These are phyloP conservation scores for Gossypium stocksii DNA, from an alignment of 345 rosid species.

Conservation along the genomic window DNA sequence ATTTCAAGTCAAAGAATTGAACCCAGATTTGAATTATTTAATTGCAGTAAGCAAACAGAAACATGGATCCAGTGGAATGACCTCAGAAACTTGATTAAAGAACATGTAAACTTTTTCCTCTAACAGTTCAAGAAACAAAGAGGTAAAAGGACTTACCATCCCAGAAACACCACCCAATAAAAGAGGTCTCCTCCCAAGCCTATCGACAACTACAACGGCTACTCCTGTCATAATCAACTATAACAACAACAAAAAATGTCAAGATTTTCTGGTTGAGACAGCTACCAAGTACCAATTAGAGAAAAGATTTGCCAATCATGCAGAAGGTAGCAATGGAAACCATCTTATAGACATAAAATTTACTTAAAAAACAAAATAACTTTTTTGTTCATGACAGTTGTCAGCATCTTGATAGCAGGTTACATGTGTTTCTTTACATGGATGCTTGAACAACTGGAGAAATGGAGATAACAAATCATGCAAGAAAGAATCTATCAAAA, in stretches of 20 bases:
- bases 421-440: neutral
- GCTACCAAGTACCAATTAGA: neutral
- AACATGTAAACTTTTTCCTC: conserved; percentile 9
- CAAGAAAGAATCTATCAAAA: neutral
- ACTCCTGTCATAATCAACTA: conserved; percentile 91
- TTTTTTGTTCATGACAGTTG: neutral
- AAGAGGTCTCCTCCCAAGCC: conserved; percentile 91
- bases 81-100: neutral
- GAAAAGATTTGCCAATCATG: neutral
- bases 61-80: neutral
- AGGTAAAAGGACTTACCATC: conserved; percentile 47
- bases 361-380: neutral
- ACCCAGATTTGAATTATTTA: neutral
- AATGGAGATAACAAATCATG: neutral
- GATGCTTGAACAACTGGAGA: neutral
- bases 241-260: conserved; percentile 13
- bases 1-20: conserved; percentile 8
- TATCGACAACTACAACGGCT: conserved; percentile 82
- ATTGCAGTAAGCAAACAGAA: neutral
- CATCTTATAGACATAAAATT: neutral
- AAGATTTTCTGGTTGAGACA: neutral
- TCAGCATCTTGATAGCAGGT: too few species aligned
- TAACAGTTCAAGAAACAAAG: conserved; percentile 12
- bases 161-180: conserved; percentile 89
- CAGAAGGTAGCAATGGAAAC: neutral